Evolutionary conservation across 1,284 basidiomycete genomes (phyloP).

Genomic region (Marasmius fiardii): DNA sequence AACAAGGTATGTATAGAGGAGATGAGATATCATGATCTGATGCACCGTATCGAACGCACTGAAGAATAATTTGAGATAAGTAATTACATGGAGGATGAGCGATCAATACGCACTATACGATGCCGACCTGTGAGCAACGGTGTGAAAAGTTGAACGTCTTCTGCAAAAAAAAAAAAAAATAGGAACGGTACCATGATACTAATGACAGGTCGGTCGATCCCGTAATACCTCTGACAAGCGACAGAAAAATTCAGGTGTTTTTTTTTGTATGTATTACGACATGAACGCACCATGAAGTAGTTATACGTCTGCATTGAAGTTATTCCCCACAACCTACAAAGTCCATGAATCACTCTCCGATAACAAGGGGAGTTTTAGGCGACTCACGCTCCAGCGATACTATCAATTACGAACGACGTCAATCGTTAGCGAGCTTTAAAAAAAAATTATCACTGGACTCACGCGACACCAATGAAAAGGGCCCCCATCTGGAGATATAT

Average conservation of each 20-base stretch:
- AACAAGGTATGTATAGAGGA: background rate
- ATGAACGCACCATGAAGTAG: constrained; percentile 2
- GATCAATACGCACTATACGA: background rate
- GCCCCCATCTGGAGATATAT: background rate
- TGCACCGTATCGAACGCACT: constrained; percentile 1
- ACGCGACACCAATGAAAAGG: background rate
- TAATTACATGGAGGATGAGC: background rate
- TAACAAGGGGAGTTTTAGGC: too few relatives aligned
- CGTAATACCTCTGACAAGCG: background rate
- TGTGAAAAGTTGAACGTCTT: background rate
- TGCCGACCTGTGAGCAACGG: background rate
- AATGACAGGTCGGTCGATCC: background rate
- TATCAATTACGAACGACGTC: background rate
- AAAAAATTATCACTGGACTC: background rate
- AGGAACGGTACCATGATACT: background rate
- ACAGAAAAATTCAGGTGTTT: too few relatives aligned
- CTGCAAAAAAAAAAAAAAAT: background rate
- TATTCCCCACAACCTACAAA: background rate
- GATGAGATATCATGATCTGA: constrained; percentile 3
- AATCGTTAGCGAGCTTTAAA: background rate
- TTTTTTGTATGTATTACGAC: background rate
- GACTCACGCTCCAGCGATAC: constrained; percentile 1
- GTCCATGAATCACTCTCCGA: too few relatives aligned
- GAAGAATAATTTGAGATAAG: background rate
- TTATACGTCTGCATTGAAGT: constrained; percentile 1